Percentiles rank a stretch among this genome's conserved stretches.
Conservation (phyloP, 2,329 filamentous ascomycete genomes). For the Thelonectria discophora region DNA sequence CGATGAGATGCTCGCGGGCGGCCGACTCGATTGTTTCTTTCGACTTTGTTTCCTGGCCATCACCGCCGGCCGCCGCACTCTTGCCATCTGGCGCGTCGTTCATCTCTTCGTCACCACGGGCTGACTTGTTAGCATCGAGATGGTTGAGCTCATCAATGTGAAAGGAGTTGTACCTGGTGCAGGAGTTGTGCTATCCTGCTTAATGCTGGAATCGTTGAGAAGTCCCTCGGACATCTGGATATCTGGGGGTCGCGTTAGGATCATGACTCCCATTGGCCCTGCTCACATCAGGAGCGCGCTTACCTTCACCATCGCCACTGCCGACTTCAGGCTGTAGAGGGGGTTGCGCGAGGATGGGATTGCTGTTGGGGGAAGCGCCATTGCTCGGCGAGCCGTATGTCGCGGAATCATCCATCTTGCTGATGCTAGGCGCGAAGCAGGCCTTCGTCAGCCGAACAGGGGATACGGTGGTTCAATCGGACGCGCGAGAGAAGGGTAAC, state of each 20-base stretch:
- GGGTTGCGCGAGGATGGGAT: conserved; percentile 65
- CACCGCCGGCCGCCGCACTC: conserved; percentile 58
- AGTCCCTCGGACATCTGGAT: conserved; percentile 68
- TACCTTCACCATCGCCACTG: conserved; percentile 59
- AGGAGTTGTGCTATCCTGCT: conserved; percentile 69
- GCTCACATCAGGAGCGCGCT: conserved; percentile 7
- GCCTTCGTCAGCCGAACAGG: conserved; percentile 16
- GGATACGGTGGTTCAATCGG: conserved; percentile 30
- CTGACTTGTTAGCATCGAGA: conserved; percentile 63
- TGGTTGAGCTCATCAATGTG: conserved; percentile 75
- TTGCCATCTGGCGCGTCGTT: conserved; percentile 69
- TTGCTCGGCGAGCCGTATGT: conserved; percentile 67
- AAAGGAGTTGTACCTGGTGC: conserved; percentile 64
- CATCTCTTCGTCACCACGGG: conserved; percentile 83
- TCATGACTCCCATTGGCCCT: conserved; percentile 7
- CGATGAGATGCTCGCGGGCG: conserved; percentile 89
- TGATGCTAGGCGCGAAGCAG: conserved; percentile 26
- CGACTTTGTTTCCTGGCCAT: conserved; percentile 69
- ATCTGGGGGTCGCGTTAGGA: conserved; percentile 56
- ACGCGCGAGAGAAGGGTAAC: conserved; percentile 13
- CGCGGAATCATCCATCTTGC: conserved; percentile 66
- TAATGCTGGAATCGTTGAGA: conserved; percentile 59
- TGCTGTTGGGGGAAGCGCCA: conserved; percentile 64
- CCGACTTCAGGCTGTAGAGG: conserved; percentile 57
- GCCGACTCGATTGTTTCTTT: conserved; percentile 86